A percentile compares a stretch with the other conserved stretches of the same genome.
Evolutionary conservation across 2,329 filamentous ascomycete species (phyloP).

Genomic region (Fusarium globosum): DNA sequence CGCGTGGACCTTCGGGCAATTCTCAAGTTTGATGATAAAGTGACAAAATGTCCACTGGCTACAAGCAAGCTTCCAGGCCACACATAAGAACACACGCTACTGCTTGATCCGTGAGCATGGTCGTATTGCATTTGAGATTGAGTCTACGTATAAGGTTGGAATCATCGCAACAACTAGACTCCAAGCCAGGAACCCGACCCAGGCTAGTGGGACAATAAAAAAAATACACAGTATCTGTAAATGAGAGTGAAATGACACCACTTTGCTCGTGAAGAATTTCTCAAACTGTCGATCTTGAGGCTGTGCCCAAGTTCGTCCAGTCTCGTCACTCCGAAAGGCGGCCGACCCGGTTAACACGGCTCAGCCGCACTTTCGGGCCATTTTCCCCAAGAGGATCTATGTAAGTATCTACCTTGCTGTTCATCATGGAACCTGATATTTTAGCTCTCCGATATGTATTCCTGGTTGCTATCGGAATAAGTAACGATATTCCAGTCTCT

Average conservation of each 20-base stretch:
- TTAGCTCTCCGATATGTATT: neutral
- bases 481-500: neutral
- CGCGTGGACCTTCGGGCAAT: neutral
- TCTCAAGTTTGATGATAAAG: fast-evolving
- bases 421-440: fast-evolving
- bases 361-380: neutral
- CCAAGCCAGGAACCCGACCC: too few species aligned
- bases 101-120: neutral
- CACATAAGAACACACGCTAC: fast-evolving
- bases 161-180: too few species aligned
- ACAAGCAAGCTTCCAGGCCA: neutral
- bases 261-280: fast-evolving
- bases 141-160: neutral
- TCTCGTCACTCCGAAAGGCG: neutral
- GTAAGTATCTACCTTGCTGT: neutral
- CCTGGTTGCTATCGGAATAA: neutral
- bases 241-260: neutral
- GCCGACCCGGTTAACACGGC: conserved; percentile 1
- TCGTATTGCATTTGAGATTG: too few species aligned
- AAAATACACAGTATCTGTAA: fast-evolving
- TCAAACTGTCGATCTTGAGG: neutral
- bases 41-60: fast-evolving
- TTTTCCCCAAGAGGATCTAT: neutral
- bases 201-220: too few species aligned
- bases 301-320: neutral